These are phyloP conservation scores for Saccharomycopsis fermentans DNA, from an alignment of 805 yeast species.

Conservation along the genomic window DNA sequence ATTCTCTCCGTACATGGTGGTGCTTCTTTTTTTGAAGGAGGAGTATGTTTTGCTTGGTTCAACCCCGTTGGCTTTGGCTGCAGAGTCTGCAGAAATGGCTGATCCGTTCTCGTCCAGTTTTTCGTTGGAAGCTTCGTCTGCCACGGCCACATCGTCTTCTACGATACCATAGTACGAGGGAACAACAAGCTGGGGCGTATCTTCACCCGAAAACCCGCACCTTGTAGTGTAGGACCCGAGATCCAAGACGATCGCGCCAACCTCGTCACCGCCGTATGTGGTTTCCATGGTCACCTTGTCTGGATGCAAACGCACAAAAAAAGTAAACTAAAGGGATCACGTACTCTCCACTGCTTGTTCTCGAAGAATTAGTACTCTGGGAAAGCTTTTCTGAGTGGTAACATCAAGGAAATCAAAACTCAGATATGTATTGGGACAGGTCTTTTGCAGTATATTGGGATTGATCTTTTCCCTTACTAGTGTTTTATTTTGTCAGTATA, in stretches of 20 bases:
- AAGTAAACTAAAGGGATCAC: neutral
- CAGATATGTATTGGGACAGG: no score
- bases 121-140: constrained; percentile 20
- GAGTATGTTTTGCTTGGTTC: constrained; percentile 8
- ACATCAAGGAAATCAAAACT: no score
- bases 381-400: no score
- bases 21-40: constrained; percentile 18
- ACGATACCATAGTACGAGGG: constrained; percentile 56
- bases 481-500: no score
- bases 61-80: constrained; percentile 8
- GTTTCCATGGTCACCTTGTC: neutral
- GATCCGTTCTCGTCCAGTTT: constrained; percentile 11
- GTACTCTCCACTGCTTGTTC: no score
- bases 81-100: constrained; percentile 6
- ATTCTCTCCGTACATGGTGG: constrained; percentile 30
- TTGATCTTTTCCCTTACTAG: no score
- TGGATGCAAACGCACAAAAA: no score
- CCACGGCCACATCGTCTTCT: constrained; percentile 7
- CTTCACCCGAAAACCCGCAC: constrained; percentile 89
- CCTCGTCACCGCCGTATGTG: constrained; percentile 57
- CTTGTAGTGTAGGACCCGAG: constrained; percentile 81
- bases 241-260: constrained; percentile 83
- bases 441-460: no score
- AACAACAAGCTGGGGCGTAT: constrained; percentile 63
- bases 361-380: no score